Conservation (phyloP, 2,329 filamentous ascomycete species). For the Ceratocystis alfenasii region DNA sequence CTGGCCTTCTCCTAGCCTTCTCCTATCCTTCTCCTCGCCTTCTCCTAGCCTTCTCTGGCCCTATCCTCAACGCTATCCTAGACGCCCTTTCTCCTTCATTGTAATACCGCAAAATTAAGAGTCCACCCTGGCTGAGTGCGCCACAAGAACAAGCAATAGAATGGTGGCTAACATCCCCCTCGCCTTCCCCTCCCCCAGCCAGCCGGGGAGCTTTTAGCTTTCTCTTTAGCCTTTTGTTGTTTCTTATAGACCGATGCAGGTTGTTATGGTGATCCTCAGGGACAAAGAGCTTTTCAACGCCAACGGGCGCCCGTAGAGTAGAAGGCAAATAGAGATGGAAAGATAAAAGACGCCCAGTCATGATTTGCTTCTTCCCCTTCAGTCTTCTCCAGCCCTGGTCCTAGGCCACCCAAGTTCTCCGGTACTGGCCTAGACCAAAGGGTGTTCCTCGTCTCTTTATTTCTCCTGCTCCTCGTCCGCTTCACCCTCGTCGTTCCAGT, state of each 20-base stretch:
- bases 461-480: background rate
- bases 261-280: slow-evolving; percentile 2
- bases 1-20: background rate
- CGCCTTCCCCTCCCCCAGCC: background rate
- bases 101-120: background rate
- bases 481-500: slow-evolving; percentile 39
- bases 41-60: background rate
- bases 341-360: too few species aligned
- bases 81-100: background rate
- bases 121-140: background rate
- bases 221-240: background rate
- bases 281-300: background rate
- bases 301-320: background rate
- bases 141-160: background rate
- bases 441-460: background rate
- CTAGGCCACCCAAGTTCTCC: background rate
- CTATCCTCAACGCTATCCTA: background rate
- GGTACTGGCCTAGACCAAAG: background rate
- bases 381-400: background rate
- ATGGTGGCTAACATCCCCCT: background rate
- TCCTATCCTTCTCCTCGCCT: background rate
- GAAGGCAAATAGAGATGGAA: background rate
- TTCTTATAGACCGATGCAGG: background rate
- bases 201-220: background rate
- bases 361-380: background rate